Base-by-base conservation (phyloP, 495 filamentous ascomycete species). In the Aspergillus biplanus region DNA sequence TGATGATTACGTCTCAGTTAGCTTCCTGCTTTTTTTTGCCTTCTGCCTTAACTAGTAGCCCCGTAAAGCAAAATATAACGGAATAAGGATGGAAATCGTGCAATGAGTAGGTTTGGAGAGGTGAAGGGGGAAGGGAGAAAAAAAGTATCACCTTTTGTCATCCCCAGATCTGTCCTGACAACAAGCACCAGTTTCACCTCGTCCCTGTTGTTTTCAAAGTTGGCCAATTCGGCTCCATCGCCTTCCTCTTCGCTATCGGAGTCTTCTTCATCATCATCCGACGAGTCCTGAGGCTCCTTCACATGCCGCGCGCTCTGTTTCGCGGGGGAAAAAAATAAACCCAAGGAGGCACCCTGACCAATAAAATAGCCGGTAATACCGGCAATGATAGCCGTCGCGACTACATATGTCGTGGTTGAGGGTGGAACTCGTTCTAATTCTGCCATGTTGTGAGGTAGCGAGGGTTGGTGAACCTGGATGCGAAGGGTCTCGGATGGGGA, bases 161-260 rank as follows among this genome's bases (percentile, higher is more conserved):
- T 99, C 50, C 93, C 93, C 68, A 99, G 73, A 77, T 99, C 95
- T 31, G 91, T 96, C 66, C 95, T 78, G 37, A 97, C 93, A 13
- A 97, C 92, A 21, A 99, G 79, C 18, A 97, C 93, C 53, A 99
- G 78, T 73, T 99, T 99, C 78, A 93, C 96, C 67, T 96, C 93
- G 70, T 97, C 94, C 7, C 73, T 82, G 35, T 75, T 82, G 21
- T 78, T 75, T 63, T 80, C 74, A 59, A 82, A 82, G 35, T 76
- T 75, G 4, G 75, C 74, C 59, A 82, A 62, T 61, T 81, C 80
- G 18, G 73, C 73, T 34, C 73, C 73, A 44, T 78, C 75, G 35
- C 75, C 76, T 56, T 80, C 75, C 48, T 77, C 75, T 50, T 70
- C 71, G 37, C 74, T 76, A 32, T 74, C 75, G n/a, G 47, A 50